Conservation (phyloP, 345 rosid genomes). For the Eucalyptus sp. region DNA sequence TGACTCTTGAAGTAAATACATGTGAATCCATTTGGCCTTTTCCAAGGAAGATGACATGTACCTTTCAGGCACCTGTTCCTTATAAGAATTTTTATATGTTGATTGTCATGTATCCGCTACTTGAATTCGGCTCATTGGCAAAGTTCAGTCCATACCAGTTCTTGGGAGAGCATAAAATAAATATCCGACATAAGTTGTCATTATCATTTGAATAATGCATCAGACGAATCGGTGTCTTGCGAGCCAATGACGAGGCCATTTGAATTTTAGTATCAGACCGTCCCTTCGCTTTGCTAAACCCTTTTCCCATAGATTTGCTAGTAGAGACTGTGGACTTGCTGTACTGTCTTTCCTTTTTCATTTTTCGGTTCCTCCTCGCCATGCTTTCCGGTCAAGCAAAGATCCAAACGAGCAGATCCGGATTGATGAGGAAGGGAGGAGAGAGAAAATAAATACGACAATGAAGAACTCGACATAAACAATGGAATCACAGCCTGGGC, state of each 20-base stretch:
- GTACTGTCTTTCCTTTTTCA: background rate
- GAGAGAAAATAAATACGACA: background rate
- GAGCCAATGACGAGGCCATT: background rate
- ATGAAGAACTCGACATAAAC: background rate
- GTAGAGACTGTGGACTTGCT: background rate
- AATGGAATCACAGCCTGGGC: background rate
- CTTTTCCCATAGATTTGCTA: background rate
- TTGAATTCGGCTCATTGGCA: background rate
- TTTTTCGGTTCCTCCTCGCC: background rate
- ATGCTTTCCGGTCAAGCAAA: background rate
- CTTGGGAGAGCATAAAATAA: background rate
- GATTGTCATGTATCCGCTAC: background rate
- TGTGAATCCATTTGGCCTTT: background rate
- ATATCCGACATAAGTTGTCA: background rate
- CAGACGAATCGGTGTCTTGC: background rate
- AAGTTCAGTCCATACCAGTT: background rate
- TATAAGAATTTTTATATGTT: background rate
- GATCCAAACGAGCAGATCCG: background rate
- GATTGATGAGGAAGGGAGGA: background rate
- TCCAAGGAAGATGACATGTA: background rate
- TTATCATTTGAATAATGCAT: background rate
- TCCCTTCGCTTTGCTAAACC: background rate
- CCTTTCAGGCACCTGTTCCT: background rate
- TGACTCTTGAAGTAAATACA: background rate
- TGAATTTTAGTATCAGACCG: background rate